Evolutionary conservation across 2,329 filamentous ascomycete genomes (phyloP), one percentile per base, ranked within the genome.

Genomic region (Fusarium paranaense): DNA sequence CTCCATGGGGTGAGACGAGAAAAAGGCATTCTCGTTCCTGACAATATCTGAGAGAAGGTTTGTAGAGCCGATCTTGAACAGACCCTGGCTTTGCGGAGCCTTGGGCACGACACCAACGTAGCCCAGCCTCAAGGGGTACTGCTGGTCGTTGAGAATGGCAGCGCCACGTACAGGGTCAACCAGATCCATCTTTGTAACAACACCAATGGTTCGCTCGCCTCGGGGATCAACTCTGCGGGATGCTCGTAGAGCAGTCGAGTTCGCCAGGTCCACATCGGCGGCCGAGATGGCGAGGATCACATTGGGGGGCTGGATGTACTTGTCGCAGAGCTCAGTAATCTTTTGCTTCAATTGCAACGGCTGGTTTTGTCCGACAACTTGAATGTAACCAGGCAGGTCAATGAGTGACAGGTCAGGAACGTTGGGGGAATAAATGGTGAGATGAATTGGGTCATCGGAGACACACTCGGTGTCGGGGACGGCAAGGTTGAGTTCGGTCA

Each of bases 181-280:
- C 25, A 99, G 88, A 79, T 99, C 97, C 96, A 99, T 98, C 85
- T 99, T 99, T 4, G 97, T 99, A 47, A 99, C 92, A n/a, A 99
- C 97, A 52, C 97, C 97, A 80, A 99, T 99, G 0, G 97, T 99
- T 71, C 97, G 90, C 84, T 99, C 97, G 64, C 97, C 97, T 70
- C 97, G 89, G 2, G 97, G 97, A 79, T 99, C 97, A 32, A 98
- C 95, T 76, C 96, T 90, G 72, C 97, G 90, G 76, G 95, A 98
- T 20, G 97, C 95, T 76, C 95, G 89, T 27, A 99, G 85, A 7
- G 97, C 95, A 8, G 97, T 97, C 2, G 97, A 99, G 82, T 99
- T 99, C 25, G 97, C 97, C 66, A 99, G 84, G 86, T 99, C 97
- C 20, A 99, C 97, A 83, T 99, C 97, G 27, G 97, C 97, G 2